A percentile compares a stretch with the other conserved stretches of the same genome.
Evolutionary conservation across 257 asterid genomes (phyloP).

Genomic region (Rhazya stricta): DNA sequence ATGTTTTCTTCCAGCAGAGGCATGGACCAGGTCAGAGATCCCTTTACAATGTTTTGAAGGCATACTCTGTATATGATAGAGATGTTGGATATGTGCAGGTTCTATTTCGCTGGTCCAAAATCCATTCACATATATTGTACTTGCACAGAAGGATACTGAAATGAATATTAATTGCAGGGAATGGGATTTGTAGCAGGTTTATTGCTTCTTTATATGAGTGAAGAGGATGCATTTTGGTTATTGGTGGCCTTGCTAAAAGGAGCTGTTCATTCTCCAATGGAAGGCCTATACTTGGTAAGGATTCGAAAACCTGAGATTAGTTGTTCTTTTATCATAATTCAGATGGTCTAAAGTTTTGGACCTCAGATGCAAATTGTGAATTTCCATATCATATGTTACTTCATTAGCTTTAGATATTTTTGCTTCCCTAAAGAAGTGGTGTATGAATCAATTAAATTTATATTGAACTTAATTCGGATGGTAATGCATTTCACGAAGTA

Average conservation of each 20-base stretch:
- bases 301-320: background rate
- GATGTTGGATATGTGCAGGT: slow-evolving; percentile 99
- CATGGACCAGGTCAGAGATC: slow-evolving; percentile 99
- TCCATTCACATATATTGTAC: background rate
- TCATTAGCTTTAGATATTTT: background rate
- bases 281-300: slow-evolving; percentile 91
- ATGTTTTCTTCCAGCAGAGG: slow-evolving; percentile 97
- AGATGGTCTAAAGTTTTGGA: background rate
- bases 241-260: slow-evolving; percentile 98
- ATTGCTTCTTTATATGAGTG: slow-evolving; percentile 97
- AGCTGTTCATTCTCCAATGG: slow-evolving; percentile 99
- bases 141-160: slow-evolving; percentile 9
- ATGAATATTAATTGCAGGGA: slow-evolving; percentile 61
- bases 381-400: background rate
- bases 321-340: background rate
- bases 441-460: background rate
- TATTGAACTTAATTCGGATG: background rate
- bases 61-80: slow-evolving; percentile 91
- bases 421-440: no score
- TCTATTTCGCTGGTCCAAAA: slow-evolving; percentile 12
- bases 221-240: slow-evolving; percentile 99
- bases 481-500: background rate
- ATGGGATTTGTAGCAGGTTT: slow-evolving; percentile 99
- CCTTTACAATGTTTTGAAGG: slow-evolving; percentile 93
- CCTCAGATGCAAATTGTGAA: background rate